Evolutionary conservation across 352 stramenopile species (phyloP), one percentile per base, ranked within the genome.

Genomic region (Pythium apleroticum): DNA sequence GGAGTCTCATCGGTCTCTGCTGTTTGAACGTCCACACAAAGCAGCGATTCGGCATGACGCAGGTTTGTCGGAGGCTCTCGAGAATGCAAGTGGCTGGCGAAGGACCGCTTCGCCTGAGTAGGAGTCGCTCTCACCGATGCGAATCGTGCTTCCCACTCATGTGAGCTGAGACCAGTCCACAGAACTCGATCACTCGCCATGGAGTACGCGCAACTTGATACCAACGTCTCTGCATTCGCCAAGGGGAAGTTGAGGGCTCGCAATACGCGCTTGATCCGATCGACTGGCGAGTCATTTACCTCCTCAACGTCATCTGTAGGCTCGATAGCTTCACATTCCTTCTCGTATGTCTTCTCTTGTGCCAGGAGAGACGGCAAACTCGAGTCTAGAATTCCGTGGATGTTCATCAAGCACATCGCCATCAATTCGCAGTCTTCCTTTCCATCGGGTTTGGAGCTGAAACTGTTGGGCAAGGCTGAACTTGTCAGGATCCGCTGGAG

Each of bases 381-480:
- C 3, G 62, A 66, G 43, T 92, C 81, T 7, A 90, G 41, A 4
- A 89, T 57, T 27, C 76, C 81, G 67, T 92, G 84, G 10, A 90
- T 37, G 58, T 88, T 90, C 79, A 78, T 84, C 14, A 90, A 67
- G 22, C 78, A 86, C 54, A 80, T 60, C 9, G 65, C 72, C 61
- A 92, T 79, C 33, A 88, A 61, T 7, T 82, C 76, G 35, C 62
- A 69, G 57, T 89, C 77, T 3, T 22, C 22, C 7, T 43, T 24
- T 14, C 43, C 43, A 27, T 27, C 20, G 8, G 43, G 28, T 5
- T 7, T 20, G n/a, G 43, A 27, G 3, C 19, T 12, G 20, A 50
- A 50, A 5, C 6, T 10, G 43, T 25, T 4, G 19, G 43, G 43
- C 43, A 50, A 27, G 3, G 6, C 20, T 27, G 43, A n/a, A 9